These are phyloP conservation scores for Termitomyces heimii DNA, from an alignment of 768 basidiomycete genomes.

Conservation along the genomic window DNA sequence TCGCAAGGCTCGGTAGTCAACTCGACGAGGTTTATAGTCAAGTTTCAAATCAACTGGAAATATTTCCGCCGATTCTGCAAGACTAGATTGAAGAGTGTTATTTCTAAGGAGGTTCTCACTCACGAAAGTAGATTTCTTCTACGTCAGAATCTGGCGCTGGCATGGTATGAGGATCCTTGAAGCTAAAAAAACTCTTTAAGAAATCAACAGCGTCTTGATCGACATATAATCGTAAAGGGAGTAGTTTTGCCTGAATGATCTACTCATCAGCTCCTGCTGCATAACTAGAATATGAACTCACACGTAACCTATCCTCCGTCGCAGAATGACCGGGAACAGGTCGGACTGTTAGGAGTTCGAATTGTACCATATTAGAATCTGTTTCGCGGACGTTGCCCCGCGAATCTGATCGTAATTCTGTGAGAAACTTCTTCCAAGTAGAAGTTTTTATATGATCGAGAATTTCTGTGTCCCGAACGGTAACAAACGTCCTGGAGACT, in stretches of 20 bases:
- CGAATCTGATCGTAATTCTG: slow-evolving; percentile 76
- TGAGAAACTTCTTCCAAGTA: slow-evolving; percentile 97
- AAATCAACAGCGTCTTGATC: slow-evolving; percentile 99
- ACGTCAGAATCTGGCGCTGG: slow-evolving; percentile 29
- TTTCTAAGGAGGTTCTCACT: slow-evolving; percentile 18
- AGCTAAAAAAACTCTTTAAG: slow-evolving; percentile 92
- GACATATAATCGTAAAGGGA: slow-evolving; percentile 88
- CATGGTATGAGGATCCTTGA: slow-evolving; percentile 55
- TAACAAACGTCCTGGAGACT: slow-evolving; percentile 62
- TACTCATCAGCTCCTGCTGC: background rate
- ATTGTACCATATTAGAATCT: slow-evolving; percentile 87
- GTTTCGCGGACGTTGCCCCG: slow-evolving; percentile 88
- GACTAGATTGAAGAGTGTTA: background rate
- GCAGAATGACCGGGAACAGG: slow-evolving; percentile 62
- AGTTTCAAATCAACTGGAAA: slow-evolving; percentile 94
- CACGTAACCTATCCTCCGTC: slow-evolving; percentile 76
- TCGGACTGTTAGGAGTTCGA: slow-evolving; percentile 71
- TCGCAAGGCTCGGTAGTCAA: slow-evolving; percentile 86
- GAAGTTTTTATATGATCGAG: slow-evolving; percentile 97
- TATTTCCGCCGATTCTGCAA: slow-evolving; percentile 84
- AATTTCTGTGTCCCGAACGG: slow-evolving; percentile 76
- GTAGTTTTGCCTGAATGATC: slow-evolving; percentile 67
- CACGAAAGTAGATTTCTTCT: slow-evolving; percentile 71
- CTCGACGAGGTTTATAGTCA: slow-evolving; percentile 96
- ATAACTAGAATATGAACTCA: slow-evolving; percentile 26